phyloP scores from a whole-genome alignment of 2,329 filamentous ascomycete genomes.

The Fusarium pseudograminearum region DNA sequence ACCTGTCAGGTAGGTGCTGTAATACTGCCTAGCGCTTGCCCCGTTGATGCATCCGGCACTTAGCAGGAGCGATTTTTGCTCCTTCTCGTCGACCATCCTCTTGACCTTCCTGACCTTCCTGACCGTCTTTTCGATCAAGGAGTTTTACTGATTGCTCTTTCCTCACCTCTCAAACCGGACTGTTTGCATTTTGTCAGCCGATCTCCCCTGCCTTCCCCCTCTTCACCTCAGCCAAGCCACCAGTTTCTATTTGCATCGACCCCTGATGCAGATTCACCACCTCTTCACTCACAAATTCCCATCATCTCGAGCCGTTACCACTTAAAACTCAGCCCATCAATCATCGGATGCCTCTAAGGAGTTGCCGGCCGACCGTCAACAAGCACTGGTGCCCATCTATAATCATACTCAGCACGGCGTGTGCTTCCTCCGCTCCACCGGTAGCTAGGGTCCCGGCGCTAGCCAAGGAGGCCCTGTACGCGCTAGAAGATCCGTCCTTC shows the following conservation, averaged over 20 bases:
- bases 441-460: conserved; percentile 36
- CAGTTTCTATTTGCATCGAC: conserved; percentile 18
- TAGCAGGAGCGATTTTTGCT: background rate
- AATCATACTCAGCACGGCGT: conserved; percentile 36
- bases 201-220: conserved; percentile 13
- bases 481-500: conserved; percentile 48
- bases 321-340: conserved; percentile 41
- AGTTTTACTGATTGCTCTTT: conserved; percentile 14
- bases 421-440: conserved; percentile 39
- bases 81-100: background rate
- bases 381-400: conserved; percentile 38
- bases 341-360: conserved; percentile 35
- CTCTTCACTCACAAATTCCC: conserved; percentile 17
- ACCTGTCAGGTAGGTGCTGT: too few species aligned
- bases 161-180: conserved; percentile 15
- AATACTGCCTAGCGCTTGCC: background rate
- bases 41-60: background rate
- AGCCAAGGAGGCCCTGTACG: conserved; percentile 36
- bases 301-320: conserved; percentile 29
- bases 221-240: conserved; percentile 17
- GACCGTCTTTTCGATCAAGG: background rate
- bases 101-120: background rate
- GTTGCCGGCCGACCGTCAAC: conserved; percentile 31
- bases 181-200: background rate
- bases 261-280: conserved; percentile 7